Conservation (phyloP, 2,329 filamentous ascomycete genomes). For the Penicillium griseofulvum region DNA sequence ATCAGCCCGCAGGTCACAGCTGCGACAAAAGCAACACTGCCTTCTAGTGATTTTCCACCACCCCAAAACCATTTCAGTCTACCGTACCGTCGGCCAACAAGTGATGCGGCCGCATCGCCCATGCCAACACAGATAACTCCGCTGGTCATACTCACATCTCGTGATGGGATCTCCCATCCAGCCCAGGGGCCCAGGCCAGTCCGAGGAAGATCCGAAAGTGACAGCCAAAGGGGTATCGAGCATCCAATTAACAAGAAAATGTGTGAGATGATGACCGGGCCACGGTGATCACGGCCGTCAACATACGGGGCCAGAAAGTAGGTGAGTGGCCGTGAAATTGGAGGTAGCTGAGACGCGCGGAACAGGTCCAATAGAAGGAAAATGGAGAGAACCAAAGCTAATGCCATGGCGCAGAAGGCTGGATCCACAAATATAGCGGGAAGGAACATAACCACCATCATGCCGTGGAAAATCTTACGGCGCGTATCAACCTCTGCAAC, state of each 20-base stretch:
- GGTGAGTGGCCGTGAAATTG: constrained; percentile 80
- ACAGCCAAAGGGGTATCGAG: constrained; percentile 90
- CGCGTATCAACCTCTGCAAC: constrained; percentile 91
- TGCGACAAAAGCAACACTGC: constrained; percentile 72
- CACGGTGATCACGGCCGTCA: constrained; percentile 86
- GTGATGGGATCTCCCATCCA: constrained; percentile 71
- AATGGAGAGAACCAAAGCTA: constrained; percentile 74
- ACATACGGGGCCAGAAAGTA: constrained; percentile 89
- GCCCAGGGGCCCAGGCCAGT: constrained; percentile 54
- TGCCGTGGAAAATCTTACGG: constrained; percentile 95
- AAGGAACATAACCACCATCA: constrained; percentile 95
- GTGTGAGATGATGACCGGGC: constrained; percentile 91
- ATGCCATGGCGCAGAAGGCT: constrained; percentile 72
- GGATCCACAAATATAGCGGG: constrained; percentile 86
- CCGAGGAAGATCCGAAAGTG: constrained; percentile 67
- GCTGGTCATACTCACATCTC: constrained; percentile 85
- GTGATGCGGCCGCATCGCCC: constrained; percentile 87
- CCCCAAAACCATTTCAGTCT: constrained; percentile 93
- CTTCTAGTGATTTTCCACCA: constrained; percentile 92
- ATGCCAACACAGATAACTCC: constrained; percentile 93
- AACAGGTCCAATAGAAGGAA: constrained; percentile 89
- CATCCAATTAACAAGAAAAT: constrained; percentile 95
- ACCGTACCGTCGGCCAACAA: constrained; percentile 84
- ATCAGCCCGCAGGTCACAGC: constrained; percentile 76
- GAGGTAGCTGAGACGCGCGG: constrained; percentile 85